Conservation (phyloP, 768 basidiomycete genomes). For the Suillus bovinus region DNA sequence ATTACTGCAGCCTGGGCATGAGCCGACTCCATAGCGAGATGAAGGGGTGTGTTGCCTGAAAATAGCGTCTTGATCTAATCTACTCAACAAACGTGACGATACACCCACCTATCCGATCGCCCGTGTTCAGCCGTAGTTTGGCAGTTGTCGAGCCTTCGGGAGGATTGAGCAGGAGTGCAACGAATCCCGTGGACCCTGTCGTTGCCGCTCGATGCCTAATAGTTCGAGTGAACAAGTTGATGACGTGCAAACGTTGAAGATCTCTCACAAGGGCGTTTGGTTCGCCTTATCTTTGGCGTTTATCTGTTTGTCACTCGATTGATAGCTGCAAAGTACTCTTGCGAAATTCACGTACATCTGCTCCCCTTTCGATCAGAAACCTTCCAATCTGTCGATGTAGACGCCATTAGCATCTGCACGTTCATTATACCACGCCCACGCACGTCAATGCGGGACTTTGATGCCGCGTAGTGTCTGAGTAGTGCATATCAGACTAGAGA, state of each 20-base stretch:
- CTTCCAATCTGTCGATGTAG: slow-evolving; percentile 72
- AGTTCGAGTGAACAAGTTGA: slow-evolving; percentile 1
- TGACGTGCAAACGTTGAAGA: not conserved
- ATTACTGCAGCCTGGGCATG: slow-evolving; percentile 89
- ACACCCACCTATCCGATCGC: slow-evolving; percentile 69
- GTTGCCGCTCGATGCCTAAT: slow-evolving; percentile 92
- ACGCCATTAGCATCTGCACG: slow-evolving; percentile 25
- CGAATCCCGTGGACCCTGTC: slow-evolving; percentile 89
- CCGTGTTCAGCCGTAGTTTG: slow-evolving; percentile 85
- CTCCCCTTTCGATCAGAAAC: slow-evolving; percentile 82
- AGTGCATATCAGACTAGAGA: not conserved
- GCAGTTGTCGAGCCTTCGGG: slow-evolving; percentile 57
- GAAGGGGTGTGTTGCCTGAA: slow-evolving; percentile 91
- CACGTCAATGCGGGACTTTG: slow-evolving; percentile 86
- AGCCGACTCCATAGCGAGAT: slow-evolving; percentile 96
- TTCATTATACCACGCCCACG: slow-evolving; percentile 27
- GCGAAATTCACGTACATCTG: slow-evolving; percentile 69
- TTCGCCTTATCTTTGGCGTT: slow-evolving; percentile 93
- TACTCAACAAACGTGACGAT: not conserved
- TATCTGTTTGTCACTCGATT: slow-evolving; percentile 56
- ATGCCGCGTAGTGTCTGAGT: slow-evolving; percentile 87
- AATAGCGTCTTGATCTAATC: slow-evolving; percentile 11
- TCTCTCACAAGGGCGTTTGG: slow-evolving; percentile 81
- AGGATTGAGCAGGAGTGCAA: slow-evolving; percentile 81
- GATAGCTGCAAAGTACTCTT: slow-evolving; percentile 29